phyloP scores from a whole-genome alignment of 257 asterid genomes.

The Solanum gandarillasii region DNA sequence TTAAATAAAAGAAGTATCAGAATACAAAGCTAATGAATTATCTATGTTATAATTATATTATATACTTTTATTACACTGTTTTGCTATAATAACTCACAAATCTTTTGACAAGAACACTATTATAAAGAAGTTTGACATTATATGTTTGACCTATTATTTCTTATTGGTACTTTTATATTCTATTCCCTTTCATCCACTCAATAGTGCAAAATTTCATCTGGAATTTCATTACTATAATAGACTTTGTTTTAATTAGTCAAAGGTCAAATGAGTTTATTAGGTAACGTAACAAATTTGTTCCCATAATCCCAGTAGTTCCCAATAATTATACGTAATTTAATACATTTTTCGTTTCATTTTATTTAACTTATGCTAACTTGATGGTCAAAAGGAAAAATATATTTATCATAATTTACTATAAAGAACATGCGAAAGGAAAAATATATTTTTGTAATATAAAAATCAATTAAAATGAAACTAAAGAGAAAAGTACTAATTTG shows the following conservation, averaged over 20 bases:
- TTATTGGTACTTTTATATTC: background rate
- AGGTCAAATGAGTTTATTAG: background rate
- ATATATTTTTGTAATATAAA: background rate
- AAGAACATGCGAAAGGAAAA: background rate
- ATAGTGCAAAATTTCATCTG: background rate
- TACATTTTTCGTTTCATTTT: background rate
- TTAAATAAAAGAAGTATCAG: background rate
- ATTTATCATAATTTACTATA: background rate
- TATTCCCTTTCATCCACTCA: background rate
- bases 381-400: background rate
- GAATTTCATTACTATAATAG: background rate
- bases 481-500: background rate
- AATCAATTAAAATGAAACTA: background rate
- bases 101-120: accelerated
- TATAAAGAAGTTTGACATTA: background rate
- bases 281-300: background rate
- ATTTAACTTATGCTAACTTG: background rate
- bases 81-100: background rate
- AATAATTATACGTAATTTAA: background rate
- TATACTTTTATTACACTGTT: background rate
- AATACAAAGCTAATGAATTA: background rate
- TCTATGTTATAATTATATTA: background rate
- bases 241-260: background rate
- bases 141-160: background rate
- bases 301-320: background rate